A percentile compares a stretch with the other conserved stretches of the same genome.
These are phyloP conservation scores for Pholiota adiposa DNA, from an alignment of 1,284 basidiomycete species.

Conservation along the genomic window DNA sequence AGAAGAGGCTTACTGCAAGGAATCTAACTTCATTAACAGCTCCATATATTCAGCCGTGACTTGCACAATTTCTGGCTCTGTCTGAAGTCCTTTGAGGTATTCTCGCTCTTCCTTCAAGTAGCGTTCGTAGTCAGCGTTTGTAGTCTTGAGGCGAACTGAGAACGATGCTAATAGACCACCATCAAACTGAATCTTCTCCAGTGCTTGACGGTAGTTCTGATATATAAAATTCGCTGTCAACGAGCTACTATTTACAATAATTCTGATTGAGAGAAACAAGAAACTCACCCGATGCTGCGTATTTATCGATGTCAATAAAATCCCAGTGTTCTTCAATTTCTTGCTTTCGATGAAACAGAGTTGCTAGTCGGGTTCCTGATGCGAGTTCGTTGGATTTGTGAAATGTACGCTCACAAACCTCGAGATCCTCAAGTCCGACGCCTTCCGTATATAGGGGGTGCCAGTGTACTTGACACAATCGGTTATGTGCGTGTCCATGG, in stretches of 20 bases:
- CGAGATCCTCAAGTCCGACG: slow-evolving; percentile 35
- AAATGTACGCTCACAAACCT: slow-evolving; percentile 24
- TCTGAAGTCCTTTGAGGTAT: not conserved
- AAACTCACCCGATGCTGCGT: slow-evolving; percentile 2
- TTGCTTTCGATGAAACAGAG: slow-evolving; percentile 6
- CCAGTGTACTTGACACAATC: slow-evolving; percentile 33
- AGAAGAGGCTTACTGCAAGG: no score
- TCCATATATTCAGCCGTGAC: not conserved
- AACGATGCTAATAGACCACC: not conserved
- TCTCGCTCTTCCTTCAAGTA: not conserved
- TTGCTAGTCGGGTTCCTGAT: not conserved
- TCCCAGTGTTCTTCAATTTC: slow-evolving; percentile 13
- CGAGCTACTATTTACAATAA: not conserved
- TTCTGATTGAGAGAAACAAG: not conserved
- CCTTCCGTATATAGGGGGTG: slow-evolving; percentile 35
- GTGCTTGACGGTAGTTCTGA: not conserved
- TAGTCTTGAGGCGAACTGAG: not conserved
- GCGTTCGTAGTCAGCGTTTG: not conserved
- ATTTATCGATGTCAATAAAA: slow-evolving; percentile 10
- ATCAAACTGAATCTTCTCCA: not conserved
- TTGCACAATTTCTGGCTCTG: not conserved
- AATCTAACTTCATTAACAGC: not conserved
- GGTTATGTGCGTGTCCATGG: slow-evolving; percentile 39
- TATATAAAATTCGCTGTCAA: not conserved
- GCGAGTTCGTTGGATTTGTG: not conserved